These are phyloP conservation scores for Solanum peruvianum DNA, from an alignment of 257 asterid species.

Conservation along the genomic window DNA sequence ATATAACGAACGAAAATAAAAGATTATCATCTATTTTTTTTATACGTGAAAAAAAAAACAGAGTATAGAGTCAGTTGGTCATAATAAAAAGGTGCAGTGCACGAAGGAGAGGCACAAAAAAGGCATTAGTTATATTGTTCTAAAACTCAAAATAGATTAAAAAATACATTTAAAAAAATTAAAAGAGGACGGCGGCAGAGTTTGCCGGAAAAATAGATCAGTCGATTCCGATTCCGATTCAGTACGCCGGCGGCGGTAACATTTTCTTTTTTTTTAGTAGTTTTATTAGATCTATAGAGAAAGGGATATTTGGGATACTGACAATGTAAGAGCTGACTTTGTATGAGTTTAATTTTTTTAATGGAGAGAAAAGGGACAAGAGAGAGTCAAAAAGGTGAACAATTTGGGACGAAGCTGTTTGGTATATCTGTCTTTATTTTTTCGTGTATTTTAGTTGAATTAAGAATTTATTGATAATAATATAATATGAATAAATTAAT, in stretches of 20 bases:
- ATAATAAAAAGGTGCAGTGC: not conserved
- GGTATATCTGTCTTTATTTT: not conserved
- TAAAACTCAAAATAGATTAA: not conserved
- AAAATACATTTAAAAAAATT: not conserved
- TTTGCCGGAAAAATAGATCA: not conserved
- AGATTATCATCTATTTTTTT: not conserved
- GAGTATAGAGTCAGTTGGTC: not conserved
- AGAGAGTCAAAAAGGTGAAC: not conserved
- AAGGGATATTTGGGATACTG: not conserved
- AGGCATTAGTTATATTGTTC: not conserved
- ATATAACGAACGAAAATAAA: not conserved
- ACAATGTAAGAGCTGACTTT: not conserved
- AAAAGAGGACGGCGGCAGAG: not conserved
- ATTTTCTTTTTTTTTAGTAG: not conserved
- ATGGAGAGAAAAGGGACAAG: not conserved
- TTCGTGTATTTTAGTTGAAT: too few relatives aligned
- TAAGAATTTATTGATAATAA: too few relatives aligned
- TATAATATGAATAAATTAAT: too few relatives aligned
- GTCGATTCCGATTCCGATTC: not conserved
- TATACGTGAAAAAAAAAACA: not conserved
- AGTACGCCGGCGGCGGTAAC: not conserved
- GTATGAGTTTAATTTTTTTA: not conserved
- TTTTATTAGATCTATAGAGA: not conserved
- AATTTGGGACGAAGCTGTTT: not conserved
- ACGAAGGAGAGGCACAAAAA: not conserved